Evolutionary conservation across 108 stramenopile genomes (phyloP).

Genomic region (Nitzschia palea): DNA sequence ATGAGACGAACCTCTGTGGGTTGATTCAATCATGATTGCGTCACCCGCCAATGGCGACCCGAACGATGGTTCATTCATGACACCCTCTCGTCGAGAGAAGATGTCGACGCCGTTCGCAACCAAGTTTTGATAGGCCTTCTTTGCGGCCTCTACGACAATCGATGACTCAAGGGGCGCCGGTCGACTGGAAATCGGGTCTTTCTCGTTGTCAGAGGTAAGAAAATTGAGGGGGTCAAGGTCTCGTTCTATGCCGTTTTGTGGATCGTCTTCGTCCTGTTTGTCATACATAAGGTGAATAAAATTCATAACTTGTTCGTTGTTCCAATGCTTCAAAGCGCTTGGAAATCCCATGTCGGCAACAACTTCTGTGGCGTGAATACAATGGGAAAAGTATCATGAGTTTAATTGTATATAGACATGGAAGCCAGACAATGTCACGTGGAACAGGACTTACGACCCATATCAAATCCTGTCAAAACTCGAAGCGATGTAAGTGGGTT

Average conservation of each 20-base stretch:
- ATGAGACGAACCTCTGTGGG: conserved; percentile 17
- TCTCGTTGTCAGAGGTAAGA: conserved; percentile 14
- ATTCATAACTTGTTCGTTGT: conserved; percentile 84
- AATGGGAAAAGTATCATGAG: conserved; percentile 4
- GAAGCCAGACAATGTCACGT: background rate
- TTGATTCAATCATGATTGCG: conserved; percentile 63
- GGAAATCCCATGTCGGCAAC: conserved; percentile 81
- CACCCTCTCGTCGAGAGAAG: conserved; percentile 44
- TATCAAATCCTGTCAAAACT: conserved; percentile 68
- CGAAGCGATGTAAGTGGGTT: conserved; percentile 63
- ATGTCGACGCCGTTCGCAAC: conserved; percentile 69
- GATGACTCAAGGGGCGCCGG: conserved; percentile 65
- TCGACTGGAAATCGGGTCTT: conserved; percentile 14
- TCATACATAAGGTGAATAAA: conserved; percentile 86
- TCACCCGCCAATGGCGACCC: conserved; percentile 63
- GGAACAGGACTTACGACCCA: conserved; percentile 62
- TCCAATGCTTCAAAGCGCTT: conserved; percentile 72
- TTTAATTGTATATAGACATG: background rate
- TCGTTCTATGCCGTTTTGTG: conserved; percentile 17
- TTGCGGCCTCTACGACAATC: conserved; percentile 78
- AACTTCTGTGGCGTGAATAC: conserved; percentile 30
- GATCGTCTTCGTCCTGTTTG: conserved; percentile 24
- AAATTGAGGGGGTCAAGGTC: conserved; percentile 45
- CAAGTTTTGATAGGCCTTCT: conserved; percentile 63
- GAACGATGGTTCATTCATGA: conserved; percentile 41